These are phyloP conservation scores for Lumnitzera racemosa DNA, from an alignment of 345 rosid species.

Conservation along the genomic window DNA sequence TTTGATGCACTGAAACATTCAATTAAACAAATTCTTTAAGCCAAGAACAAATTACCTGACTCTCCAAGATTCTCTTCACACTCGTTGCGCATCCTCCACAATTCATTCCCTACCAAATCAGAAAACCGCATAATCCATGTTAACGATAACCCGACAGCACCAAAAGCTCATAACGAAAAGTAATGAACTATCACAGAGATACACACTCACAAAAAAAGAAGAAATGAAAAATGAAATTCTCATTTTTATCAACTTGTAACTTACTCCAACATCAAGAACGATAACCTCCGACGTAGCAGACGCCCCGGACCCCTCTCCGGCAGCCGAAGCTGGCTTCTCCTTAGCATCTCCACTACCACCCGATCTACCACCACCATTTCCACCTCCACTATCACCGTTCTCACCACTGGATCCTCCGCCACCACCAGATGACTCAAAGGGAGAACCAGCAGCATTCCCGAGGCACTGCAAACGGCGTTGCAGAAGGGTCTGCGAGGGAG, in stretches of 20 bases:
- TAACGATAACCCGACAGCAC: neutral
- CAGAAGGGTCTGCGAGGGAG: too few species aligned
- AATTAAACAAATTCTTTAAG: neutral
- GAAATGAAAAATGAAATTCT: neutral
- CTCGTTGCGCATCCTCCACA: slow-evolving; percentile 99
- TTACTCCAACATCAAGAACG: slow-evolving; percentile 87
- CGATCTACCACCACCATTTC: slow-evolving; percentile 40
- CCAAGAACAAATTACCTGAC: slow-evolving; percentile 48
- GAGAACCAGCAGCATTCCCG: slow-evolving; percentile 8
- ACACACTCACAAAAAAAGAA: slow-evolving; percentile 4
- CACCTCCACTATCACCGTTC: slow-evolving; percentile 29
- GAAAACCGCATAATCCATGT: neutral
- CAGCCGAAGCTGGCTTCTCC: slow-evolving; percentile 39
- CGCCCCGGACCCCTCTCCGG: slow-evolving; percentile 30
- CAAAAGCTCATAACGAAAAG: neutral
- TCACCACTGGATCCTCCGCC: slow-evolving; percentile 40
- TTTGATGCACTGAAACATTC: too few species aligned
- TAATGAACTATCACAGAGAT: neutral
- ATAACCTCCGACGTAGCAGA: slow-evolving; percentile 57
- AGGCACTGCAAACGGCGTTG: too few species aligned
- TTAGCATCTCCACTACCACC: slow-evolving; percentile 50
- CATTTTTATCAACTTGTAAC: slow-evolving; percentile 6
- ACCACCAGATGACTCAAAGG: slow-evolving; percentile 36
- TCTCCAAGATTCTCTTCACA: slow-evolving; percentile 88
- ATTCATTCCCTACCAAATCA: slow-evolving; percentile 66